Conservation (phyloP, 768 basidiomycete species). For the Suillus luteus region DNA sequence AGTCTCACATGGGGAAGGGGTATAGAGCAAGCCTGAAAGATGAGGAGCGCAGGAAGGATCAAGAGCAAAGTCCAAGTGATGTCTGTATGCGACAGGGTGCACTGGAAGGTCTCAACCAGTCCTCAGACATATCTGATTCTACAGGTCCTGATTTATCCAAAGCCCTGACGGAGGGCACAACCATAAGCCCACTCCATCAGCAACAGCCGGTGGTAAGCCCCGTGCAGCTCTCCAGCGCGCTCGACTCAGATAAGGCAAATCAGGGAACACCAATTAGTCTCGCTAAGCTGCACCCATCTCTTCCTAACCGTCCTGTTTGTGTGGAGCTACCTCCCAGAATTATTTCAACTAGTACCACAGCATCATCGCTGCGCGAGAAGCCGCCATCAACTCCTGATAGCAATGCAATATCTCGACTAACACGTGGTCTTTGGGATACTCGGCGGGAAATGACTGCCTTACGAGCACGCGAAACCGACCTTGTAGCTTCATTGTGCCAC, state of each 20-base stretch:
- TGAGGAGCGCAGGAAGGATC: not conserved
- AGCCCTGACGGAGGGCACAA: not conserved
- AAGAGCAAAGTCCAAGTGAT: not conserved
- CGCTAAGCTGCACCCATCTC: not conserved
- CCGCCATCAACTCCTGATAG: not conserved
- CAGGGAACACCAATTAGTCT: not conserved
- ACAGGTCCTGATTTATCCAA: not conserved
- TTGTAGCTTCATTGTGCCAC: not conserved
- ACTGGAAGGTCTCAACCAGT: not conserved
- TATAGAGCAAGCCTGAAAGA: not conserved
- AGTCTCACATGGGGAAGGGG: not conserved
- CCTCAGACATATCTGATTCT: not conserved
- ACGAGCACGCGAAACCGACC: slow-evolving; percentile 9
- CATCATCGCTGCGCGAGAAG: not conserved
- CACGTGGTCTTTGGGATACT: slow-evolving; percentile 25
- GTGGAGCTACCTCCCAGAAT: not conserved
- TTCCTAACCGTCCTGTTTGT: not conserved
- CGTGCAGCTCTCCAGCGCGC: not conserved
- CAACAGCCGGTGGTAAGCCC: not conserved
- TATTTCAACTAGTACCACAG: not conserved
- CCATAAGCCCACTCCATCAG: not conserved
- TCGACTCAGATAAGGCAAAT: not conserved
- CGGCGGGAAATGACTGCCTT: slow-evolving; percentile 26
- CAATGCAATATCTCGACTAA: not conserved
- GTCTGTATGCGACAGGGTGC: not conserved